Conservation (phyloP, 306 rosid genomes). For the Sesbania bispinosa region DNA sequence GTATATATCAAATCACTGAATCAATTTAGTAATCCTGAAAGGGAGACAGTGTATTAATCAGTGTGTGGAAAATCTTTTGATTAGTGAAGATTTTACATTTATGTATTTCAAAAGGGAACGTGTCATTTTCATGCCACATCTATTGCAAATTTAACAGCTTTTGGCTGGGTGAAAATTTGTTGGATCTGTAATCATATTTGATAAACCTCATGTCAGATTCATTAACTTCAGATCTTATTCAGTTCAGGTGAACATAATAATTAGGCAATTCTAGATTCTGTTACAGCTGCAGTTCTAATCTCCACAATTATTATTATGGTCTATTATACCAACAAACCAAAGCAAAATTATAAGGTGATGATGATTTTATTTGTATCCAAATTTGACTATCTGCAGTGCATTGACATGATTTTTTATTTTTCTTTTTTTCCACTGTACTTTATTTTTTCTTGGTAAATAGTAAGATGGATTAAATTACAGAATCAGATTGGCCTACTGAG, state of each 20-base stretch:
- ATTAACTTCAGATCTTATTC: constrained; percentile 21
- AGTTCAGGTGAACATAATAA: constrained; percentile 30
- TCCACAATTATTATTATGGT: constrained; percentile 24
- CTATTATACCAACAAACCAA: not conserved
- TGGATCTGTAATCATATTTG: constrained; percentile 21
- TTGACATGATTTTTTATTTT: no score
- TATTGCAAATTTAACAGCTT: constrained; percentile 6
- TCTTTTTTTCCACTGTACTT: no score
- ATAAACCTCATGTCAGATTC: constrained; percentile 31
- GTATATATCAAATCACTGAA: constrained; percentile 29
- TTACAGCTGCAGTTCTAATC: not conserved
- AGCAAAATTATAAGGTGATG: constrained; percentile 14
- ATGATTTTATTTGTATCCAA: constrained; percentile 17
- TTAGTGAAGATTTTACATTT: constrained; percentile 4
- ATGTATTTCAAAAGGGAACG: constrained; percentile 6
- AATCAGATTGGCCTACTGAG: constrained; percentile 1
- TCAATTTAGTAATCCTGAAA: constrained; percentile 25
- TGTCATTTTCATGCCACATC: constrained; percentile 30
- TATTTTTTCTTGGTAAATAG: no score
- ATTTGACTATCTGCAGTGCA: not conserved
- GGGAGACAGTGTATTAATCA: constrained; percentile 16
- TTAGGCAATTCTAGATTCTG: constrained; percentile 28
- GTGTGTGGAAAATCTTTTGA: constrained; percentile 17
- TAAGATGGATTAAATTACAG: no score
- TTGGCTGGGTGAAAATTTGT: constrained; percentile 6